Evolutionary conservation across 2,329 filamentous ascomycete species (phyloP), one percentile per base, ranked within the genome.

Genomic region (Calycina marina): DNA sequence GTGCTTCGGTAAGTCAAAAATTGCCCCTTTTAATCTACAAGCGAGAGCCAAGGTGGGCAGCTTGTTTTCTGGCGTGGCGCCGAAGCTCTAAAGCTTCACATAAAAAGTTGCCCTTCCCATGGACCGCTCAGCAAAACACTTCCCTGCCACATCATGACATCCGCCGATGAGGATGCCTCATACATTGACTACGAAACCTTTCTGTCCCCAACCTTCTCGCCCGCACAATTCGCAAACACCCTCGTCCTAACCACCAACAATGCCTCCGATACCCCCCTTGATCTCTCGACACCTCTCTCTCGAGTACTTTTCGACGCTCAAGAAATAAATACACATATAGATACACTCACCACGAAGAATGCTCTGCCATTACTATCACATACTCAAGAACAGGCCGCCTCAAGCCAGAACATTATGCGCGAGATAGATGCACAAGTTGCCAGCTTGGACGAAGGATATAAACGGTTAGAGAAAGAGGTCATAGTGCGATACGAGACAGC

Each of bases 131-230:
- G n/a, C n/a, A n/a, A n/a, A n/a, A n/a, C n/a, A n/a, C n/a, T n/a
- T n/a, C n/a, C n/a, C 25, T 27, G 6, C 25, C n/a, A n/a, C 39
- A 44, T 33, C 11, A 48, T 48, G 45, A 42, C 43, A 18, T 31
- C 47, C 10, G 43, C 43, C 40, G 59, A 64, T 35, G 65, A 69
- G 27, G 75, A 78, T 37, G 68, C 76, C 25, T 90, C 83, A 6
- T 98, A 98, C 59, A 86, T 98, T 52, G 86, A 96, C 68, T 93
- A 93, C 59, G 84, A 93, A 54, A 70, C 82, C 41, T 93, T 98
- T 50, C 71, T 94, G 42, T 72, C 78, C 30, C 81, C 85, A 8
- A 63, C 69, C 40, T 98, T 98, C 61, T 81, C 77, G 14, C 72
- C 88, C 4, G 65, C 79, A 13, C 60, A 69, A 11, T 94, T 96